Base-by-base conservation (phyloP, 257 asterid genomes). In the Prunella vulgaris region DNA sequence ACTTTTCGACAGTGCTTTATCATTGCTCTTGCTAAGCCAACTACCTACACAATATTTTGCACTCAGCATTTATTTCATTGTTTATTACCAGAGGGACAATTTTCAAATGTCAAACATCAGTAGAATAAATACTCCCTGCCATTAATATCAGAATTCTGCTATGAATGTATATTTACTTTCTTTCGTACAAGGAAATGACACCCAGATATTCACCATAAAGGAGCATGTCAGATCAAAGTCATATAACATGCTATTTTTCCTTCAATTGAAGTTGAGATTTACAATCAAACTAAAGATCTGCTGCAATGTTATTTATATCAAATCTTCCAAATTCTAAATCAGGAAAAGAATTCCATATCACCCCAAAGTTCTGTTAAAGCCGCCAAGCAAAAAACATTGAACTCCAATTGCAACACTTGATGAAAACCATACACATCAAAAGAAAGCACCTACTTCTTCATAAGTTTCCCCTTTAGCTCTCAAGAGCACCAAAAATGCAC, bases 391-490 rank as follows among this genome's bases (percentile, higher is more conserved):
- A 42, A 14, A 13, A 13, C 1, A 42, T n/a, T n/a, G 3, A 13
- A 42, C 3, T 18, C 14, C 30, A 20, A 53, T 53, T 9, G 15
- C 0, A 38, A 38, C 14, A 4, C n/a, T 10, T 1, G 46, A 38
- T 38, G 46, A 38, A 27, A 10, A 37, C n/a, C 0, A 57, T 5
- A 9, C 2, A 30, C 24, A 68, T 13, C 65, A 60, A 60, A 28
- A 25, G 42, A 64, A 52, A 69, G 6, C 60, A 71, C 93, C 78
- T 74, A 89, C 96, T 83, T 88, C 96, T 79, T 88, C 96, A 80
- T 75, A 87, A 46, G 96, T 93, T 84, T 93, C 99, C 35, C 99
- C 99, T 76, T 93, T 93, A 28, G 99, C 91, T 81, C 99, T 87
- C 89, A 93, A 66, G 6, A 93, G 89, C 84, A 93, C 97, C 84